phyloP scores from a whole-genome alignment of 176 grass and related monocot genomes.

The Lolium rigidum region DNA sequence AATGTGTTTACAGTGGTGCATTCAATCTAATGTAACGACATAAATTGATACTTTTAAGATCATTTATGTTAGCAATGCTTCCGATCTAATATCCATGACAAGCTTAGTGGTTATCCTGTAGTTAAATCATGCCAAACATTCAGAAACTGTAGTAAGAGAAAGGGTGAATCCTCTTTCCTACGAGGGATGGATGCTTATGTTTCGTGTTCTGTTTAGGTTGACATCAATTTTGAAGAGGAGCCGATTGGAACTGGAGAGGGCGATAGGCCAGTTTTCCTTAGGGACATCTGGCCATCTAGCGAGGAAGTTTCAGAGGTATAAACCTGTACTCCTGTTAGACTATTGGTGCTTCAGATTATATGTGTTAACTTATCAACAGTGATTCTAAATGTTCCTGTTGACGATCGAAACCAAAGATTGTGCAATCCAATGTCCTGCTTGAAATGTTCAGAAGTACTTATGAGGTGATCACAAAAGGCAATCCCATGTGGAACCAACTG shows the following conservation, averaged over 20 bases:
- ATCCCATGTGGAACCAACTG: constrained; percentile 70
- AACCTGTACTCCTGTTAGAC: not conserved
- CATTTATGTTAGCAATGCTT: not conserved
- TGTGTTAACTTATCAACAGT: not conserved
- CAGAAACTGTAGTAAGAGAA: not conserved
- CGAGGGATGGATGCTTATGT: not conserved
- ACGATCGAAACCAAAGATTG: constrained; percentile 40
- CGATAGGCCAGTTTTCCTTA: constrained; percentile 47
- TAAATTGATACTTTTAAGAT: not conserved
- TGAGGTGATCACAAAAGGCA: constrained; percentile 53
- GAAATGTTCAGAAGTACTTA: constrained; percentile 76
- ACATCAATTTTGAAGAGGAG: constrained; percentile 11
- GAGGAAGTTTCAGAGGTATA: constrained; percentile 63
- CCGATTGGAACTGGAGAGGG: constrained; percentile 3
- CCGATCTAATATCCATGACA: not conserved
- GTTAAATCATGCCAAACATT: constrained; percentile 18
- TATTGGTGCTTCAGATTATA: not conserved
- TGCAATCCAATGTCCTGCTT: constrained; percentile 63
- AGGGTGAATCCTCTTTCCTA: not conserved
- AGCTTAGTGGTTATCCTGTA: not conserved
- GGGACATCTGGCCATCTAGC: constrained; percentile 75
- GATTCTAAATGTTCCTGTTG: constrained; percentile 15
- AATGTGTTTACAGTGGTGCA: not conserved
- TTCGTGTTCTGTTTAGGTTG: constrained; percentile 1
- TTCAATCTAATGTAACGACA: not conserved